These are phyloP conservation scores for Penicillium aurantiogriseum DNA, from an alignment of 2,329 filamentous ascomycete genomes.

Conservation along the genomic window DNA sequence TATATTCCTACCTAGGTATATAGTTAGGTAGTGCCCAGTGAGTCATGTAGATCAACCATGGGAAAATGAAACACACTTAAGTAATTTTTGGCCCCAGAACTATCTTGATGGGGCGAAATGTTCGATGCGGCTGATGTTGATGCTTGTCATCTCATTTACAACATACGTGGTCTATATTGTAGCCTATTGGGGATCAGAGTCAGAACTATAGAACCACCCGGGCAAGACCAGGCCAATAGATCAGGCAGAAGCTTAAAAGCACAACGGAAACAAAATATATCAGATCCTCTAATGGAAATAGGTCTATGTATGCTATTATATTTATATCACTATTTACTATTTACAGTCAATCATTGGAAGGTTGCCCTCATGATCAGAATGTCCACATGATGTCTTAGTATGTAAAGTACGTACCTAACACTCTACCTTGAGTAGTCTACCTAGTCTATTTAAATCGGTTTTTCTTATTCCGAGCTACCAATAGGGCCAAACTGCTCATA, in stretches of 20 bases:
- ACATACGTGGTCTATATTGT: neutral
- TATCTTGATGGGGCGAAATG: neutral
- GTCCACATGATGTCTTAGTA: neutral
- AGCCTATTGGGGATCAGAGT: neutral
- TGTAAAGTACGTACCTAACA: neutral
- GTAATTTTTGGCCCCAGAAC: neutral
- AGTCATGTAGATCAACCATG: slow-evolving; percentile 1
- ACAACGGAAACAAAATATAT: neutral
- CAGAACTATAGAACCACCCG: neutral
- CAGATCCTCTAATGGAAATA: neutral
- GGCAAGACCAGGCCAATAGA: neutral
- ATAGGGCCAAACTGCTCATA: neutral
- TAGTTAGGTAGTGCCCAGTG: neutral
- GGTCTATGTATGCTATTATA: too few species aligned
- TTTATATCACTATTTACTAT: neutral
- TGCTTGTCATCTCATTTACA: neutral
- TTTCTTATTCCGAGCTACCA: neutral
- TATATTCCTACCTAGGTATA: too few species aligned
- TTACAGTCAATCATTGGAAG: neutral
- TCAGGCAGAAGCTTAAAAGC: neutral
- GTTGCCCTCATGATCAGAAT: neutral
- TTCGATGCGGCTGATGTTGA: neutral
- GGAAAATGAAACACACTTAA: neutral
- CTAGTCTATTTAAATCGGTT: too few species aligned
- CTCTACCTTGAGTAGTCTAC: neutral